Conservation (phyloP, 805 yeast genomes). For the Candida lessepsii region DNA sequence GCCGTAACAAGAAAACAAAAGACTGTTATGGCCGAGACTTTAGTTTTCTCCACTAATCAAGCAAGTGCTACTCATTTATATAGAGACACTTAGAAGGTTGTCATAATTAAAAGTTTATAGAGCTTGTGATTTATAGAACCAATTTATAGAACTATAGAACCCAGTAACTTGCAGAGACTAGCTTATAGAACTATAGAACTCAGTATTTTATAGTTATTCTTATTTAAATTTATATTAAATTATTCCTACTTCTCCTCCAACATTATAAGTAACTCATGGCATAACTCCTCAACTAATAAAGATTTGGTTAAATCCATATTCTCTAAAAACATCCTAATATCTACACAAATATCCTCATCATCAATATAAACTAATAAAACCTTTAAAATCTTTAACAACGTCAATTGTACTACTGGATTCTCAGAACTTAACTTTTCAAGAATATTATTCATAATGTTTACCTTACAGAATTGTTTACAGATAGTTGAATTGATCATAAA, state of each 20-base stretch:
- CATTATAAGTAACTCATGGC: conserved; percentile 22
- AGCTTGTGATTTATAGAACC: too few species aligned
- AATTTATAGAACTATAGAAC: too few species aligned
- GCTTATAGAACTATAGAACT: too few species aligned
- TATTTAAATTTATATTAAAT: conserved; percentile 26
- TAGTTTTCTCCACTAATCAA: conserved; percentile 84
- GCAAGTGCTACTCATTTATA: conserved; percentile 71
- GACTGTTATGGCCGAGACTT: conserved; percentile 74
- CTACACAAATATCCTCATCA: neutral
- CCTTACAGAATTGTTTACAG: conserved; percentile 24
- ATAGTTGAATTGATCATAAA: conserved; percentile 22
- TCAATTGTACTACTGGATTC: conserved; percentile 39
- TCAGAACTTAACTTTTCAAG: conserved; percentile 27
- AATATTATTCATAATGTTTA: conserved; percentile 27
- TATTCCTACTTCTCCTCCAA: conserved; percentile 15
- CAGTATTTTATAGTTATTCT: too few species aligned
- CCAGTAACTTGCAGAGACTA: too few species aligned
- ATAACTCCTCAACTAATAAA: conserved; percentile 38
- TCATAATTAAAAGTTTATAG: too few species aligned
- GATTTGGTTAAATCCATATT: conserved; percentile 20
- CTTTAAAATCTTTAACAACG: conserved; percentile 31
- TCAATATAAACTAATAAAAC: conserved; percentile 12
- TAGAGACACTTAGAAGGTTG: too few species aligned
- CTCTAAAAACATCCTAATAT: neutral
- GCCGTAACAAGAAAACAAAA: conserved; percentile 65